These are phyloP conservation scores for Phaseolus coccineus DNA, from an alignment of 331 rosid genomes.

Conservation along the genomic window DNA sequence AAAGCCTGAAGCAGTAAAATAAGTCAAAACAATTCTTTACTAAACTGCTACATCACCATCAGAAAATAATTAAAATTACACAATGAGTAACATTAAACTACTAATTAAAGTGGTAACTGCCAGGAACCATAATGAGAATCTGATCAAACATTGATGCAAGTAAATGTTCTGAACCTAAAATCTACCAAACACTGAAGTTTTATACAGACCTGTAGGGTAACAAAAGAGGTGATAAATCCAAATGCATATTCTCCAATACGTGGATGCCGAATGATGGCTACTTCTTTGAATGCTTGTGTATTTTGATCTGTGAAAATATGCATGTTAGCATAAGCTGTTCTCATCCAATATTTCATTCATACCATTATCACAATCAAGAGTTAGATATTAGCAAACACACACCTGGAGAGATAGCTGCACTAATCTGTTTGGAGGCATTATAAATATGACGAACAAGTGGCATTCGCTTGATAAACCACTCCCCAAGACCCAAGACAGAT, in stretches of 20 bases:
- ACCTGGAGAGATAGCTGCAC: conserved; percentile 99
- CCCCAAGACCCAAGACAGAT: conserved; percentile 93
- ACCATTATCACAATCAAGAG: conserved; percentile 10
- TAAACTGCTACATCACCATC: background rate
- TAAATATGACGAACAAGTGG: conserved; percentile 98
- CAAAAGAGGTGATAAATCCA: conserved; percentile 95
- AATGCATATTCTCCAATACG: conserved; percentile 98
- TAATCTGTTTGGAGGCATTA: conserved; percentile 98
- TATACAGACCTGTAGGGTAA: conserved; percentile 76
- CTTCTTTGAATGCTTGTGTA: conserved; percentile 98
- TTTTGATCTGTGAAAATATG: conserved; percentile 74
- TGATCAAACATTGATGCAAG: conserved; percentile 25
- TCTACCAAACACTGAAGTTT: conserved; percentile 24
- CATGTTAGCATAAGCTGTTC: conserved; percentile 22
- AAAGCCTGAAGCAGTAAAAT: background rate
- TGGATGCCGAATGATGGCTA: conserved; percentile 97
- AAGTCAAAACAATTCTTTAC: background rate
- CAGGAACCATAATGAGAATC: background rate
- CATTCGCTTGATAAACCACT: conserved; percentile 98
- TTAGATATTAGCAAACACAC: conserved; percentile 17
- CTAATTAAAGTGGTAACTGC: background rate
- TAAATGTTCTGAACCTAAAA: conserved; percentile 6
- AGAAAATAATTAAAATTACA: conserved; percentile 13
- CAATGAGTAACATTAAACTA: background rate
- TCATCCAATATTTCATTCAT: conserved; percentile 3